Evolutionary conservation across 1,284 basidiomycete genomes (phyloP).

Genomic region (Heliocybe sulcata): DNA sequence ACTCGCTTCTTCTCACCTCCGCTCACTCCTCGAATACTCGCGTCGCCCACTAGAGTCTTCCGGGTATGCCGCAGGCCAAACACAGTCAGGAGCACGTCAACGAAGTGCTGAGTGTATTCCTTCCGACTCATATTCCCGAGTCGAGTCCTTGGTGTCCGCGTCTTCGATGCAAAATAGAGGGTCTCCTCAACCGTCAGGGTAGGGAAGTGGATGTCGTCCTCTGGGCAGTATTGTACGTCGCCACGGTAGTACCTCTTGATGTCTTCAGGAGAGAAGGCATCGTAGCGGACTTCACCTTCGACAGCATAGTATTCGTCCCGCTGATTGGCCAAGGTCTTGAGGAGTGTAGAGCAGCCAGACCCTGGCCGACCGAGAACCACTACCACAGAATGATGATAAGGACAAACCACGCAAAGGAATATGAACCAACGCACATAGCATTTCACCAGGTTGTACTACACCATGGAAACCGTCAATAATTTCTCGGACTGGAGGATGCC

Average conservation of each 20-base stretch:
- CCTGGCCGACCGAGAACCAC: constrained; percentile 59
- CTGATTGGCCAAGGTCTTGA: constrained; percentile 68
- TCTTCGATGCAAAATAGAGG: constrained; percentile 54
- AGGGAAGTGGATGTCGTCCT: constrained; percentile 73
- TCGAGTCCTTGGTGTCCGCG: constrained; percentile 47
- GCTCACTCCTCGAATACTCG: constrained; percentile 67
- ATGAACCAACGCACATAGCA: constrained; percentile 35
- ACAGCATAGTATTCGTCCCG: constrained; percentile 53
- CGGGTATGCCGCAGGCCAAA: constrained; percentile 66
- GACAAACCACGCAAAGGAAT: background rate
- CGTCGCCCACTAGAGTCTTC: constrained; percentile 66
- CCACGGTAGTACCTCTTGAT: constrained; percentile 53
- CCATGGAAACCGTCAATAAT: constrained; percentile 44
- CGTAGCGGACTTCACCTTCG: constrained; percentile 61
- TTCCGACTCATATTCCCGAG: constrained; percentile 34
- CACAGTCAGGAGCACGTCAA: constrained; percentile 53
- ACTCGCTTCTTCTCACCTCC: constrained; percentile 85
- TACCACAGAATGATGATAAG: constrained; percentile 10
- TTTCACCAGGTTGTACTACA: constrained; percentile 49
- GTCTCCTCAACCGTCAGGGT: constrained; percentile 71
- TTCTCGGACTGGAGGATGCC: constrained; percentile 33
- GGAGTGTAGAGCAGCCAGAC: constrained; percentile 68
- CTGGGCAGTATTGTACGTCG: constrained; percentile 62
- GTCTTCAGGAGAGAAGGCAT: constrained; percentile 49
- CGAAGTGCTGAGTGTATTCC: constrained; percentile 37